Base-by-base conservation (phyloP, 2,329 filamentous ascomycete species). In the Mollisia scopiformis region DNA sequence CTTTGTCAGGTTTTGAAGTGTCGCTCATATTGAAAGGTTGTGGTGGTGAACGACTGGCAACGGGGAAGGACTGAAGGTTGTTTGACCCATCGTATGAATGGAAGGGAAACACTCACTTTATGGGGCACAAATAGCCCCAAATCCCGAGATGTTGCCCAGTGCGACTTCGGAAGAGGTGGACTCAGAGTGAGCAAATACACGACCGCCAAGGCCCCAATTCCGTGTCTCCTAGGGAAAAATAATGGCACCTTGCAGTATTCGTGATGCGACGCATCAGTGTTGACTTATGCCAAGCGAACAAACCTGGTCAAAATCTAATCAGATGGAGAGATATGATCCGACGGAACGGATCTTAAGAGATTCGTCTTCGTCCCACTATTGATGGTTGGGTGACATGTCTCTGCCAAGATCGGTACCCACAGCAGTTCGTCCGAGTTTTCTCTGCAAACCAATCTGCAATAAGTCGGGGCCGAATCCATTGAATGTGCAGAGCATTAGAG, bases 291-390 rank as follows among this genome's bases (percentile, higher is more conserved):
- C 51, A 59, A 59, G 39, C 41, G 14, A 31, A 7, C 16, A 43
- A 28, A 2, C 16, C 51, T 11, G 30, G 33, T 33, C 31, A n/a
- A 27, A 11, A 59, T 53, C 23, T 59, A 49, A 59, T 61, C 59
- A 57, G 59, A 61, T 61, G 47, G 25, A 57, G 30, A 57, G 58
- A 61, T 61, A 61, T 47, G 57, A 59, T 55, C 51, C 35, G 31
- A 31, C 28, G 57, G 37, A 41, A 41, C 31, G 51, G 31, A 54
- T 54, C 31, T 39, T 31, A 54, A 37, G 41, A 11, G n/a, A 25
- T 21, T 3, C 19, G 2, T 13, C 16, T 27, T 27, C 19, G 46
- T 49, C 46, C 46, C 46, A 49, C 46, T 28, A 28, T 49, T 30
- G 21, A 16, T 30, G 25, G 19, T 43, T 19, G 39, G 39, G n/a